A percentile compares a stretch with the other conserved stretches of the same genome.
phyloP scores from a whole-genome alignment of 1,139 yeast genomes.

The Geotrichum aggregatum region DNA sequence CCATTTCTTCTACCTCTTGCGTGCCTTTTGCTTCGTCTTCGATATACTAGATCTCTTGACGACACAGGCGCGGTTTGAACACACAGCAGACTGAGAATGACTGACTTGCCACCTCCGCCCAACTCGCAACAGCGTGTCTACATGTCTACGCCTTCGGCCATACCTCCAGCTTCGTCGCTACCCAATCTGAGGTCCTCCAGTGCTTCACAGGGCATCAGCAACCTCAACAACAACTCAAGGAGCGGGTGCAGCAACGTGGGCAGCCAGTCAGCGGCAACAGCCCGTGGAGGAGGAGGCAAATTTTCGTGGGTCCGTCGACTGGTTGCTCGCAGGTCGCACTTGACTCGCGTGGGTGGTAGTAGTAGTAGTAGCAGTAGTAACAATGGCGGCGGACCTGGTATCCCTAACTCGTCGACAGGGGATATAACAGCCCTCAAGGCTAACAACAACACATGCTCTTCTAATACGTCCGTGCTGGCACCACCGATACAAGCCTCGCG shows the following conservation, averaged over 20 bases:
- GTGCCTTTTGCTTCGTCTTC: too few species aligned
- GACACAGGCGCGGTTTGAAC: too few species aligned
- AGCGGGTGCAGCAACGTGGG: background rate
- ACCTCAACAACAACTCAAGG: too few species aligned
- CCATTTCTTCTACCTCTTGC: too few species aligned
- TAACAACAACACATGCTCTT: too few species aligned
- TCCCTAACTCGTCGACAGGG: background rate
- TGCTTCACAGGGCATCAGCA: too few species aligned
- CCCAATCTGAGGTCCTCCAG: too few species aligned
- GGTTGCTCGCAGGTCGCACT: constrained; percentile 17
- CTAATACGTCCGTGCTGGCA: background rate
- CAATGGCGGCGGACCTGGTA: background rate
- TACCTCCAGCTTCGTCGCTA: too few species aligned
- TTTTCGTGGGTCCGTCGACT: constrained; percentile 23
- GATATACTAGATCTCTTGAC: too few species aligned
- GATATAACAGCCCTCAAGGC: too few species aligned
- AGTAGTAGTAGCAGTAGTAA: background rate
- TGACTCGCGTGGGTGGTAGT: background rate
- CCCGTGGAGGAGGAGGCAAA: constrained; percentile 17
- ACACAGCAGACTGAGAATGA: too few species aligned
- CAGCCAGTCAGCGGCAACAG: background rate
- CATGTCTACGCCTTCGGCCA: background rate
- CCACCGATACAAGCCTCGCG: background rate
- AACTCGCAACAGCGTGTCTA: constrained; percentile 3
- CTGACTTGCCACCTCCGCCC: background rate